Evolutionary conservation across 352 stramenopile genomes (phyloP), one percentile per base, ranked within the genome.

Genomic region (Pythium apleroticum): DNA sequence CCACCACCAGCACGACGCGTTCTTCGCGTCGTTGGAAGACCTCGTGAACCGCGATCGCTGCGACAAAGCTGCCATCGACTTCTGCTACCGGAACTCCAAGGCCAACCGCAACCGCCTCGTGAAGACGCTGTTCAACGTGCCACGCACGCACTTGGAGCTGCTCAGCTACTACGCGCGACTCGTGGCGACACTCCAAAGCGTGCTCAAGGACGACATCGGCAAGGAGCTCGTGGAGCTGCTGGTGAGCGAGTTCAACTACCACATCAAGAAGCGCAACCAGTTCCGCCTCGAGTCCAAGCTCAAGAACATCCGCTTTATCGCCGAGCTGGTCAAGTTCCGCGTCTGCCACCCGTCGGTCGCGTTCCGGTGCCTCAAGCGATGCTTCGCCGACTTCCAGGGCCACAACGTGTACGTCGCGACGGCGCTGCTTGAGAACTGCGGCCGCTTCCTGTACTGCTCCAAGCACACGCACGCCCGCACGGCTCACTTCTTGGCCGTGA

Each of bases 261-360:
- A 95, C 62, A 76, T 97, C 61, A 90, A 98, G 88, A 89, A 98
- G 28, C 86, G 97, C 57, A 98, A 98, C 68, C 84, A 95, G 68
- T 97, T 98, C 62, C 82, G 96, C 0, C 75, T 97, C 28, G 96
- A 99, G 73, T 96, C 88, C 57, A 96, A 98, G 65, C 84, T 99
- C 58, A 95, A 97, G 65, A 99, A 98, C 72, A 97, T 97, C 25
- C 81, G 95, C 7, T 99, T 98, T 56, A 80, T 99, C 20, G 93
- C 90, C 0, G 97, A 99, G 75, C 71, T 99, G 0, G 96, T 98
- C 15, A 99, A 99, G 65, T 99, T 99, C 58, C 85, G 89, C 50
- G 84, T 99, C 14, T 98, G 95, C 33, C 96, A 97, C 41, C 97
- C 97, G 6, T 97, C 98, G 33, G 88, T 98, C 20, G 90, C 89